phyloP scores from a whole-genome alignment of 352 stramenopile species.

The Pythium utonaiense region DNA sequence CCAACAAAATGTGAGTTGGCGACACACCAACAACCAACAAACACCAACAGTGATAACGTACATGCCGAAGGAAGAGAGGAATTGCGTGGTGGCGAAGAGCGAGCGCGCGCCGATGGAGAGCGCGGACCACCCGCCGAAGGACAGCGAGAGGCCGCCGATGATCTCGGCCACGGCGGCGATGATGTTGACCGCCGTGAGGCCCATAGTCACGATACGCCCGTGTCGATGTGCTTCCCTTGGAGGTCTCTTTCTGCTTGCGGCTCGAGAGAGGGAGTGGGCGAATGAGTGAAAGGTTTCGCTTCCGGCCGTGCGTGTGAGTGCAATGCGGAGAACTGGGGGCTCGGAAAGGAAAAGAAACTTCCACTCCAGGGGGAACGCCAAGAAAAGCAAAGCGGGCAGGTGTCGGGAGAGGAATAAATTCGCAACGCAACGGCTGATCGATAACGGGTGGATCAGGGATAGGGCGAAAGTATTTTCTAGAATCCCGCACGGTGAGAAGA shows the following conservation, averaged over 20 bases:
- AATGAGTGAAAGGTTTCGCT: slow-evolving; percentile 5
- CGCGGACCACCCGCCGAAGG: slow-evolving; percentile 84
- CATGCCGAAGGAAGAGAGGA: slow-evolving; percentile 81
- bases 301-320: neutral
- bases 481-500: neutral
- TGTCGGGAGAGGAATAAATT: slow-evolving; percentile 1
- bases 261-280: slow-evolving; percentile 4
- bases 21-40: slow-evolving; percentile 8
- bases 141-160: slow-evolving; percentile 75
- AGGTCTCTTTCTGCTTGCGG: slow-evolving; percentile 1
- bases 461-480: neutral
- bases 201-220: slow-evolving; percentile 30
- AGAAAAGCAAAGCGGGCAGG: neutral
- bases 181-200: slow-evolving; percentile 45
- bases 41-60: slow-evolving; percentile 33
- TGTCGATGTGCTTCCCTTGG: slow-evolving; percentile 3
- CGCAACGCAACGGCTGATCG: neutral
- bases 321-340: slow-evolving; percentile 27
- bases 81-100: slow-evolving; percentile 80
- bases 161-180: slow-evolving; percentile 77
- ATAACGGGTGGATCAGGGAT: slow-evolving; percentile 8
- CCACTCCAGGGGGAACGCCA: neutral
- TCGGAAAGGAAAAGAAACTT: slow-evolving; percentile 10
- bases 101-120: slow-evolving; percentile 81
- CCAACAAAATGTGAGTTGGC: neutral